These are phyloP conservation scores for Auricularia sp. DNA, from an alignment of 768 basidiomycete species.

Conservation along the genomic window DNA sequence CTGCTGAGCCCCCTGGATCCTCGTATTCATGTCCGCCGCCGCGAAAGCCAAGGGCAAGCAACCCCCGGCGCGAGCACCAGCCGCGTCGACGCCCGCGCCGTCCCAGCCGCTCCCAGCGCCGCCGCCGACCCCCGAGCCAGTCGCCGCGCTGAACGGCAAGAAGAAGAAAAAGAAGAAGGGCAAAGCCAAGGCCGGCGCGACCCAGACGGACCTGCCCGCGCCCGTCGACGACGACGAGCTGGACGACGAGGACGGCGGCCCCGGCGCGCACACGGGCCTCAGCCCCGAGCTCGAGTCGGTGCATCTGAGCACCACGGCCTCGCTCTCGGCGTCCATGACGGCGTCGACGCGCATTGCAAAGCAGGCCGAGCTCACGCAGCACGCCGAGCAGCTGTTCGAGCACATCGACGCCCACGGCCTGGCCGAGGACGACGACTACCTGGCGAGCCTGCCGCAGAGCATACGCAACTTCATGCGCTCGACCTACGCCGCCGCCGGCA, in stretches of 20 bases:
- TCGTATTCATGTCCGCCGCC: too few species aligned
- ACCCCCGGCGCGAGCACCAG: too few species aligned
- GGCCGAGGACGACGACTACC: conserved; percentile 37
- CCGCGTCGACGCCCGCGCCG: too few species aligned
- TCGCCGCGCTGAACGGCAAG: conserved; percentile 10
- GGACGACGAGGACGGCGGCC: conserved; percentile 22
- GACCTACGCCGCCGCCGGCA: background rate
- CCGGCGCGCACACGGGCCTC: conserved; percentile 24
- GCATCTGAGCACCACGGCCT: conserved; percentile 37
- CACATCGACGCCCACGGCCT: conserved; percentile 45
- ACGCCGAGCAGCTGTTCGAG: conserved; percentile 50
- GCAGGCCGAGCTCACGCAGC: conserved; percentile 30
- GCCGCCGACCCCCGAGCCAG: conserved; percentile 2
- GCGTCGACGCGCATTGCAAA: conserved; percentile 22
- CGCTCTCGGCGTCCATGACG: conserved; percentile 29
- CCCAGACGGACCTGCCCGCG: conserved; percentile 3
- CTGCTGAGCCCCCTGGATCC: too few species aligned
- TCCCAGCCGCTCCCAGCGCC: conserved; percentile 1
- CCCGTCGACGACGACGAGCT: conserved; percentile 12
- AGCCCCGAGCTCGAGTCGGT: conserved; percentile 41
- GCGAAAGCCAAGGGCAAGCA: too few species aligned
- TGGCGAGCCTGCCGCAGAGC: conserved; percentile 18
- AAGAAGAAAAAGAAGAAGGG: conserved; percentile 38
- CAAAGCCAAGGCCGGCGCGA: conserved; percentile 31
- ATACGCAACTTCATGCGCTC: background rate